Evolutionary conservation across 2,329 filamentous ascomycete species (phyloP), one percentile per base, ranked within the genome.

Genomic region (Chaetomium olivaceum): DNA sequence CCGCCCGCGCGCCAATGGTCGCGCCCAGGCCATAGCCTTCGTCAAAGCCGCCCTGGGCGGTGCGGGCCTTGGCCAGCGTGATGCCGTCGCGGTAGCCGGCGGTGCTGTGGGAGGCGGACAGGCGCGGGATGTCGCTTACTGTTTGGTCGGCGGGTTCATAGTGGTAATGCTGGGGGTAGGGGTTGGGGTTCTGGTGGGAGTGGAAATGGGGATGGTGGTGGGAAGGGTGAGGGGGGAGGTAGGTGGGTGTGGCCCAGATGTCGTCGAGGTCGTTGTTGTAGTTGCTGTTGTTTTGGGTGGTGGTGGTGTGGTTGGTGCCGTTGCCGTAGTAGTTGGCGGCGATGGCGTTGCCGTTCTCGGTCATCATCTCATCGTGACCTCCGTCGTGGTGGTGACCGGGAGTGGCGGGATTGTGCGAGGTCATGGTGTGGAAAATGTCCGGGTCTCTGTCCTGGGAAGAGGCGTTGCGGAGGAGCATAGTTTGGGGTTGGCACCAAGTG

Each of bases 81-180:
- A 98, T 85, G 54, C 94, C 95, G 73, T 97, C 93, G 66, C 94
- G 89, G 78, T 98, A 98, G 23, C 95, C 95, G 48, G 91, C 89
- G 8, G 91, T 97, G 61, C 87, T 85, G 76, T 97, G 92, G 63
- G 91, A 88, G 51, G 87, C 84, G 72, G 90, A 88, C 19, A 97
- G 84, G 27, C 90, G 88, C 23, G 85, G 87, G 59, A 95, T 85
- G 72, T 96, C 93, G 74, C 81, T 85, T 36, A 80, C 81, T 9
- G 48, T 29, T 29, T 29, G 27, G 27, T 29, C 27, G 3, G 27
- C 2, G 21, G 23, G 23, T 62, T 86, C 81, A 61, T 46, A 50
- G 48, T 58, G n/a, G 31, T 55, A 11, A 14, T 54, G 33, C 19
- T 62, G 54, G 8, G 51, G 62, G 50, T 54, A 62, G 39, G 46